Conservation (phyloP, 2,329 filamentous ascomycete genomes). For the Leptographium radiaticola region DNA sequence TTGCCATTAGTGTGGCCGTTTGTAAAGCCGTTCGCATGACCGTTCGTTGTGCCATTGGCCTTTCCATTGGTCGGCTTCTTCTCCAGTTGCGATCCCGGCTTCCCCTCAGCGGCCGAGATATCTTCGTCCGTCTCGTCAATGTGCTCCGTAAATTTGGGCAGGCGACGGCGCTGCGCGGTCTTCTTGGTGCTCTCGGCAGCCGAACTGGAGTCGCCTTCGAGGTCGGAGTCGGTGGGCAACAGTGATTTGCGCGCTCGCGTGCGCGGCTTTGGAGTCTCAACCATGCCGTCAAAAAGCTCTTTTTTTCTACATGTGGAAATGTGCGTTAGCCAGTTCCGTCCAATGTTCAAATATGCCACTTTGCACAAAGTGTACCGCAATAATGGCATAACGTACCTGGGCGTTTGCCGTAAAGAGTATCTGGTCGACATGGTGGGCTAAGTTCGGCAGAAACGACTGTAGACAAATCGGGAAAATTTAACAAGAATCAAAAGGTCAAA, state of each 20-base stretch:
- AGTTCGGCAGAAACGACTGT: not conserved
- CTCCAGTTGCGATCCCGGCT: not conserved
- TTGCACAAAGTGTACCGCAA: not conserved
- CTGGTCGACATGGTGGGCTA: constrained; percentile 15
- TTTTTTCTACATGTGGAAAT: constrained; percentile 33
- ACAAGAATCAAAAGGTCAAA: not conserved
- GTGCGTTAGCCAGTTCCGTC: not conserved
- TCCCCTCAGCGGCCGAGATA: not conserved
- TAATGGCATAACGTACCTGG: constrained; percentile 14
- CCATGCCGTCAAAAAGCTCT: constrained; percentile 48
- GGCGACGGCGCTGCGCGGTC: constrained; percentile 28
- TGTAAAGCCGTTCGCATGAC: constrained; percentile 2
- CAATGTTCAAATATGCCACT: not conserved
- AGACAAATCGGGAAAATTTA: not conserved
- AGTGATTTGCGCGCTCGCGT: constrained; percentile 35
- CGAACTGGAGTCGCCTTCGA: constrained; percentile 36
- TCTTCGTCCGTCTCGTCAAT: constrained; percentile 31
- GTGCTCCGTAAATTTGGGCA: constrained; percentile 36
- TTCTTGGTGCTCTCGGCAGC: constrained; percentile 24
- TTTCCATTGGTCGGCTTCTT: not conserved
- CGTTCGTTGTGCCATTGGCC: not conserved
- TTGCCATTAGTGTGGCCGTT: not conserved
- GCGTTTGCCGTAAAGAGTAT: constrained; percentile 21
- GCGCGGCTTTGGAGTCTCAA: constrained; percentile 40
- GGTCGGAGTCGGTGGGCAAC: constrained; percentile 31